These are phyloP conservation scores for Rugosomyces carneus DNA, from an alignment of 1,284 basidiomycete species.

Conservation along the genomic window DNA sequence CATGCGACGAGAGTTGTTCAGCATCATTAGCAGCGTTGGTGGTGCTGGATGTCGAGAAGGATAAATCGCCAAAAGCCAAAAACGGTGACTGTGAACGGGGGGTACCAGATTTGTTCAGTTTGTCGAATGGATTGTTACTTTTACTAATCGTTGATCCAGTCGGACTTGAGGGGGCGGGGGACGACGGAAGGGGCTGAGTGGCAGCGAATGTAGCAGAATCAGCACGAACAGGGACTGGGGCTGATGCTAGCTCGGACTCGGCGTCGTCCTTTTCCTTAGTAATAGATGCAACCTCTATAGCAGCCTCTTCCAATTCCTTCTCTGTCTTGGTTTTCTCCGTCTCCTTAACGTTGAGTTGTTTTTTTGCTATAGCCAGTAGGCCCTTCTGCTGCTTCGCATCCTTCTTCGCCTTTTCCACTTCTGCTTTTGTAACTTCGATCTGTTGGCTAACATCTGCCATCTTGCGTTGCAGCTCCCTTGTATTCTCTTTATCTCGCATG, in stretches of 20 bases:
- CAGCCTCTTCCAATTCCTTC: conserved; percentile 66
- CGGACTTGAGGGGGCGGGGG: conserved; percentile 50
- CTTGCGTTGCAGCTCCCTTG: conserved; percentile 78
- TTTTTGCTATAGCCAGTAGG: conserved; percentile 88
- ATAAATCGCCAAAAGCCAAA: conserved; percentile 41
- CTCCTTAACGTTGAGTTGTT: conserved; percentile 88
- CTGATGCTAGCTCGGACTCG: conserved; percentile 41
- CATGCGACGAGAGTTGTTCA: conserved; percentile 22
- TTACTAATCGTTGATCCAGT: conserved; percentile 39
- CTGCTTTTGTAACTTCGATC: conserved; percentile 64
- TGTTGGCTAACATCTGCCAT: conserved; percentile 80
- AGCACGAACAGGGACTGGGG: conserved; percentile 20
- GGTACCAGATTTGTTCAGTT: conserved; percentile 46
- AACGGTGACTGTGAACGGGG: conserved; percentile 56
- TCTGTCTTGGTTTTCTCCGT: conserved; percentile 66
- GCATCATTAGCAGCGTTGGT: conserved; percentile 1
- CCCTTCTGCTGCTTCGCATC: conserved; percentile 97
- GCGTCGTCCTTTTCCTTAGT: conserved; percentile 53
- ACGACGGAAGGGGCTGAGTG: conserved; percentile 60
- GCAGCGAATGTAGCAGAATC: conserved; percentile 61
- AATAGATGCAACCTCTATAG: conserved; percentile 45
- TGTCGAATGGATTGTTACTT: conserved; percentile 94
- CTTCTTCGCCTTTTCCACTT: conserved; percentile 87
- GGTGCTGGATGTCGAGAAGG: conserved; percentile 19
- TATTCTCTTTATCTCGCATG: conserved; percentile 92